phyloP scores from a whole-genome alignment of 768 basidiomycete genomes.

The Podaxis mareebaensis region DNA sequence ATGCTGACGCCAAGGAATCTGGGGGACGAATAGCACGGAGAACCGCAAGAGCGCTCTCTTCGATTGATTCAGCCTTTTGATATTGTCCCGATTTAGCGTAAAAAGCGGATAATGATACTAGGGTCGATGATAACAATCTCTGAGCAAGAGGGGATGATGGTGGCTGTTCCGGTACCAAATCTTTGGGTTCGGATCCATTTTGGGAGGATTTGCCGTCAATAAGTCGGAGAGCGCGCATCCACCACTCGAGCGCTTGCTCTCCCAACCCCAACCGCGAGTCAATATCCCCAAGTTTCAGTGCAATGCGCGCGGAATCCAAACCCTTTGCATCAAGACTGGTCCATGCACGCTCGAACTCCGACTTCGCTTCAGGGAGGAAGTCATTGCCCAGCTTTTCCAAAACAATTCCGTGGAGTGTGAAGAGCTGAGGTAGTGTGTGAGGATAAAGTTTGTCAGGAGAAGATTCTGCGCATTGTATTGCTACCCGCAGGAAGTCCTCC shows the following conservation, averaged over 20 bases:
- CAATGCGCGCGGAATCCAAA: slow-evolving; percentile 51
- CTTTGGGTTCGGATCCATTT: slow-evolving; percentile 10
- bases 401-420: slow-evolving; percentile 52
- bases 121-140: slow-evolving; percentile 56
- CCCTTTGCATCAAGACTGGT: slow-evolving; percentile 38
- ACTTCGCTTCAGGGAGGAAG: slow-evolving; percentile 52
- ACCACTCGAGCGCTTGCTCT: slow-evolving; percentile 65
- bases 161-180: slow-evolving; percentile 33
- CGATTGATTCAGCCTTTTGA: slow-evolving; percentile 51
- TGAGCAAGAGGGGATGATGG: slow-evolving; percentile 66
- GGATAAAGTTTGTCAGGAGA: slow-evolving; percentile 41
- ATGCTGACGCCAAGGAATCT: slow-evolving; percentile 38
- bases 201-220: slow-evolving; percentile 30
- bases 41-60: slow-evolving; percentile 56
- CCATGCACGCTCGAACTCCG: slow-evolving; percentile 63
- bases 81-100: slow-evolving; percentile 63
- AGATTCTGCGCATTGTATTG: slow-evolving; percentile 44
- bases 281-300: slow-evolving; percentile 70
- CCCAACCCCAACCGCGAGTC: slow-evolving; percentile 53
- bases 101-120: slow-evolving; percentile 73
- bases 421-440: slow-evolving; percentile 54
- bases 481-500: slow-evolving; percentile 51
- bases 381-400: slow-evolving; percentile 62
- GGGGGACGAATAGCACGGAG: slow-evolving; percentile 56
- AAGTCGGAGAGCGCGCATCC: slow-evolving; percentile 58